phyloP scores from a whole-genome alignment of 2,329 filamentous ascomycete genomes.

The Truncatella angustata region DNA sequence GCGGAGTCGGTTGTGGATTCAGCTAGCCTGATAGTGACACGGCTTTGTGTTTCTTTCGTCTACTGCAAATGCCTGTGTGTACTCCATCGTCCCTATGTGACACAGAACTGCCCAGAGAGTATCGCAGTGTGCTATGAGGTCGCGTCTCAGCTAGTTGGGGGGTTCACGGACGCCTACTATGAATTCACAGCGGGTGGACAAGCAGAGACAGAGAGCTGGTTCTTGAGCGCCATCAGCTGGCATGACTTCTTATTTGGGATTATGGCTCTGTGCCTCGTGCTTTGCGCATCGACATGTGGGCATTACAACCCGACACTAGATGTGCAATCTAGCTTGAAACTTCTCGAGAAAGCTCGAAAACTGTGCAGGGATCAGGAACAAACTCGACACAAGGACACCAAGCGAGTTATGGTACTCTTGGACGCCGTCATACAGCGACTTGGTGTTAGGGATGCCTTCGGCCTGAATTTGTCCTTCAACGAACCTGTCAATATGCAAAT shows the following conservation, averaged over 20 bases:
- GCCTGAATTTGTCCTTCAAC: no score
- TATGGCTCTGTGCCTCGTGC: background rate
- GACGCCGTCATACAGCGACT: background rate
- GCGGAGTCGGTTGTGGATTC: conserved; percentile 2
- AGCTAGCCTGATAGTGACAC: conserved; percentile 1
- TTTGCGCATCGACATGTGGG: background rate
- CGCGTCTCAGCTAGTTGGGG: background rate
- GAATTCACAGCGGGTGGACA: conserved; percentile 1
- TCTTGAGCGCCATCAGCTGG: background rate
- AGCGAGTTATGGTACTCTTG: background rate
- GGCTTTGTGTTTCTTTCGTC: conserved; percentile 1
- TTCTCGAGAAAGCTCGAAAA: background rate
- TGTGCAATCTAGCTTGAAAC: background rate
- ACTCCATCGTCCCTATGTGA: background rate
- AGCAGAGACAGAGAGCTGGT: conserved; percentile 8
- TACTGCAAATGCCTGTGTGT: conserved; percentile 5
- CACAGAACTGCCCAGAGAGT: background rate
- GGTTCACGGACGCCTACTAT: background rate
- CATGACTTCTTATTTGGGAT: conserved; percentile 7
- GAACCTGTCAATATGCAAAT: background rate
- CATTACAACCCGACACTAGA: background rate
- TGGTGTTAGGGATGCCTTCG: background rate
- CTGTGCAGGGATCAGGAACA: background rate
- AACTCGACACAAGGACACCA: conserved; percentile 1
- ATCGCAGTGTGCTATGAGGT: background rate